Conservation (phyloP, 31 red algal species). For the Odonthalia washingtoniensis region DNA sequence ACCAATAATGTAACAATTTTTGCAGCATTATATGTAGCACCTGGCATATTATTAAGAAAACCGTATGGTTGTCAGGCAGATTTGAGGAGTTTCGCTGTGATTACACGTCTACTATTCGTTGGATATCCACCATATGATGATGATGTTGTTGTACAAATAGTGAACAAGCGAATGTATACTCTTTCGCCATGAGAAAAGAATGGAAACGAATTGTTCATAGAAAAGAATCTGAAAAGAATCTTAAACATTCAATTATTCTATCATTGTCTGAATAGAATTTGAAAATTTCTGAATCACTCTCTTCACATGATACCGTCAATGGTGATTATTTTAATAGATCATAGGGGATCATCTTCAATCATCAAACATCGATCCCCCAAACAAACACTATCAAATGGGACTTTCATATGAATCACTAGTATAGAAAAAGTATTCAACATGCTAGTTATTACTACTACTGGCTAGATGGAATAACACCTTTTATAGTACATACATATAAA, state of each 20-base stretch:
- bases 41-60: slow-evolving; percentile 63
- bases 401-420: too few species aligned
- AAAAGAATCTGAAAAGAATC: slow-evolving; percentile 38
- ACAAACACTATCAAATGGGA: too few species aligned
- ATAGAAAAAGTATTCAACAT: too few species aligned
- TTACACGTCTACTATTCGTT: slow-evolving; percentile 66
- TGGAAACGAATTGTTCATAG: slow-evolving; percentile 63
- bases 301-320: neutral
- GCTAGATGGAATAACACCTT: too few species aligned
- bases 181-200: neutral
- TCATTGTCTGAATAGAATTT: slow-evolving; percentile 75
- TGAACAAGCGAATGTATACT: slow-evolving; percentile 71
- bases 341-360: too few species aligned
- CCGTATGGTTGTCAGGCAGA: slow-evolving; percentile 83
- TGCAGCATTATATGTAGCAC: slow-evolving; percentile 78
- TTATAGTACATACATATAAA: too few species aligned
- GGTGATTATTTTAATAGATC: too few species aligned
- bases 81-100: slow-evolving; percentile 83
- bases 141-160: slow-evolving; percentile 66
- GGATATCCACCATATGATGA: slow-evolving; percentile 87
- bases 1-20: slow-evolving; percentile 78
- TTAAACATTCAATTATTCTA: slow-evolving; percentile 74
- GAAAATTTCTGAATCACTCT: slow-evolving; percentile 19
- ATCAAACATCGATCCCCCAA: too few species aligned
- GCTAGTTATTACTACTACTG: too few species aligned